Conservation (phyloP, 2,329 filamentous ascomycete species). For the Sphaceloma murrayae region DNA sequence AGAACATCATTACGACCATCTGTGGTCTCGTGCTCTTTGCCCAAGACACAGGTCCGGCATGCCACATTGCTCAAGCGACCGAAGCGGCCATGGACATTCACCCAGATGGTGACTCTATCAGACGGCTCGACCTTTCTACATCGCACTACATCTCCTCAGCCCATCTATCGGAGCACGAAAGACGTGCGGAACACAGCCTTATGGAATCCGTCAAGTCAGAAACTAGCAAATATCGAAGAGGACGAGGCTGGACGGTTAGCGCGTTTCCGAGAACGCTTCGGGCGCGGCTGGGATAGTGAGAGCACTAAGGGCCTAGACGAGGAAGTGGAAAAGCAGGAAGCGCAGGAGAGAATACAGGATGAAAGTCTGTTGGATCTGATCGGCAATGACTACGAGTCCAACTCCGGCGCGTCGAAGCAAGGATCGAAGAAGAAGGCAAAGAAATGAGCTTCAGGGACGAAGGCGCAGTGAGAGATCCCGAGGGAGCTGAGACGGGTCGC, state of each 20-base stretch:
- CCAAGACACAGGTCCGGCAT: constrained; percentile 54
- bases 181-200: constrained; percentile 82
- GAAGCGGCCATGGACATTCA: constrained; percentile 91
- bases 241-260: constrained; percentile 88
- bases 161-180: constrained; percentile 57
- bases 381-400: constrained; percentile 33
- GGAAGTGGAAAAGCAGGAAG: constrained; percentile 14
- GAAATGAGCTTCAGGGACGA: neutral
- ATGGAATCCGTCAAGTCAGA: constrained; percentile 80
- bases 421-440: constrained; percentile 30
- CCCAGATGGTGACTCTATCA: constrained; percentile 85
- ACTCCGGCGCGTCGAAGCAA: constrained; percentile 35
- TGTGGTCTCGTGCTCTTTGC: constrained; percentile 13
- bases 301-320: constrained; percentile 21
- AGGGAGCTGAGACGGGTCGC: neutral
- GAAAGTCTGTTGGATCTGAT: constrained; percentile 51
- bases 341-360: constrained; percentile 8
- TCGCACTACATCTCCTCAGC: constrained; percentile 63
- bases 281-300: constrained; percentile 66
- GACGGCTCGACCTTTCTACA: constrained; percentile 79
- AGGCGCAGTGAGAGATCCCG: neutral
- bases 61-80: constrained; percentile 80
- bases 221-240: constrained; percentile 78
- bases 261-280: constrained; percentile 77
- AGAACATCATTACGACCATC: constrained; percentile 1